Base-by-base conservation (phyloP, 768 basidiomycete species). In the Trametes meyenii region DNA sequence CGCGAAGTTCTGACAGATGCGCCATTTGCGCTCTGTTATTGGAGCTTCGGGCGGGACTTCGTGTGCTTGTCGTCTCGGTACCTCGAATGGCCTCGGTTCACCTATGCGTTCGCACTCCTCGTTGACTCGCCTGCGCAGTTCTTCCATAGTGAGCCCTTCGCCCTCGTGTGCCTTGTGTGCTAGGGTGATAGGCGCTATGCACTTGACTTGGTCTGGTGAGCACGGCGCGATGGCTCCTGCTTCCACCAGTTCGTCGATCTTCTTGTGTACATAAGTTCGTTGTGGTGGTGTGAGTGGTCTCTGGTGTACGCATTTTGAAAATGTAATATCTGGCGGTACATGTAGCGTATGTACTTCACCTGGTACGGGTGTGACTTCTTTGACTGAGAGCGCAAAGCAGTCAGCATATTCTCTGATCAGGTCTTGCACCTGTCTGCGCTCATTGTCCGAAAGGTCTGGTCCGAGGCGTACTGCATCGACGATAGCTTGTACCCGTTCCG, bases 1-100 rank as follows among this genome's bases (percentile, higher is more conserved):
- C 0, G 43, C 61, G 49, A 77, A 81, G 52, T 76, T 75, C 44
- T 78, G 77, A 62, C 75, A 77, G 0, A 79, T 65, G 5, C 76
- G 19, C 76, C 74, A 80, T 43, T 76, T 75, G 14, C 33, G 53
- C 45, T 46, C 45, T 21, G 19, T 24, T 16, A 23, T 19, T 23
- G 11, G 45, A 23, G 11, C 14, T 6, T 19, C 11, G 23, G 7
- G 6, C 11, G 14, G 42, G 6, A 7, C 42, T 43, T 26, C 54
- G 54, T 29, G 29, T 6, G n/a, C 26, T 12, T 68, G 61, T 39
- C 69, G 49, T 10, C 69, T 69, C 21, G 71, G 73, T 8, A 74
- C 36, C 12, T 69, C 53, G 36, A 67, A 71, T 0, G 50, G 46
- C 2, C 59, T 57, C 33, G 62, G 55, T 7, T 75, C 53, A 0